Conservation (phyloP, 441 rosid species). For the Gossypium davidsonii region DNA sequence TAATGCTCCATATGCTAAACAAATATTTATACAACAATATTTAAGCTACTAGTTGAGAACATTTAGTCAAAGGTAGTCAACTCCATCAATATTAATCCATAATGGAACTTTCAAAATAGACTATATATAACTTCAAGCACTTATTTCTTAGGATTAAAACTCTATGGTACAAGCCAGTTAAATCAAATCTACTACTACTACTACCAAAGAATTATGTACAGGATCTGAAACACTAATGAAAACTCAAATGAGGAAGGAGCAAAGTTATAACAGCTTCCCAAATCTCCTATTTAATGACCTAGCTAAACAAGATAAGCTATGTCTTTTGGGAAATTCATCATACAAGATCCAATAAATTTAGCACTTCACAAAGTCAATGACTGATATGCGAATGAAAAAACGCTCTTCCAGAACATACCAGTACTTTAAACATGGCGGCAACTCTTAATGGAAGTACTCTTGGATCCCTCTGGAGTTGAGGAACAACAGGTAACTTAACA, state of each 20-base stretch:
- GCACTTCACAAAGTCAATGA: not conserved
- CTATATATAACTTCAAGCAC: not conserved
- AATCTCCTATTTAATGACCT: not conserved
- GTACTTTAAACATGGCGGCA: conserved; percentile 73
- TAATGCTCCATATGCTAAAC: not conserved
- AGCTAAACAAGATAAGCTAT: not conserved
- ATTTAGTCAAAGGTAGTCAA: not conserved
- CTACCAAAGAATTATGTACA: not conserved
- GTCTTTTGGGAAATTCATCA: not conserved
- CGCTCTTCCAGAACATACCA: conserved; percentile 46
- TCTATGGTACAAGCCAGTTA: not conserved
- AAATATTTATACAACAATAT: not conserved
- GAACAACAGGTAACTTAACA: conserved; percentile 54
- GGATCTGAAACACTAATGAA: not conserved
- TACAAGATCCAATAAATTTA: not conserved
- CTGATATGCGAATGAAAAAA: not conserved
- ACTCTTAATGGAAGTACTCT: conserved; percentile 77
- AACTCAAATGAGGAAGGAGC: not conserved
- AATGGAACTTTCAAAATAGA: not conserved
- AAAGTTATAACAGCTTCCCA: not conserved
- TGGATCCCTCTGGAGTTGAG: conserved; percentile 58
- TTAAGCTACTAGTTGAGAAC: not conserved
- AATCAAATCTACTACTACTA: not conserved
- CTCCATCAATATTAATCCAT: not conserved
- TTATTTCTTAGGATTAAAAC: not conserved